Conservation (phyloP, 2,329 filamentous ascomycete genomes). For the Ophiostoma montium region DNA sequence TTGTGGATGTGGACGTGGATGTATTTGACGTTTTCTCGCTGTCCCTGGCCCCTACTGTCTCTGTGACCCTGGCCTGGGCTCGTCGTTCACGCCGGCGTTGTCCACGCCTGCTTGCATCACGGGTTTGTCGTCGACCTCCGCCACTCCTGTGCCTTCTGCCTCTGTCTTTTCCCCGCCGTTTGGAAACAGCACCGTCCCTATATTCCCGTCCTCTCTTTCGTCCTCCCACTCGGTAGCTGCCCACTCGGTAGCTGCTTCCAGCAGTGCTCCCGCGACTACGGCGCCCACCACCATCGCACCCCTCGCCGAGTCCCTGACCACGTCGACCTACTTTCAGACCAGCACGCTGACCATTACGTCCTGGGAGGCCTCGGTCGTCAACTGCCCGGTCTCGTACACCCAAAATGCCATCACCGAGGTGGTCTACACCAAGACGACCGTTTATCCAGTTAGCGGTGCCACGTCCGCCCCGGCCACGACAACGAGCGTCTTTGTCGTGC, state of each 20-base stretch:
- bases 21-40: constrained; percentile 14
- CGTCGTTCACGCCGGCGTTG: too few relatives aligned
- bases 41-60: constrained; percentile 17
- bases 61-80: constrained; percentile 18
- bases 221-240: too few relatives aligned
- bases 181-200: neutral
- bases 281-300: neutral
- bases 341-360: constrained; percentile 18
- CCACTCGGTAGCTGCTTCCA: neutral
- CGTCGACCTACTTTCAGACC: constrained; percentile 16
- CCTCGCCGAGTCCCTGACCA: constrained; percentile 8
- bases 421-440: constrained; percentile 15
- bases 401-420: constrained; percentile 18
- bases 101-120: too few relatives aligned
- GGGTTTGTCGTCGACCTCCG: neutral
- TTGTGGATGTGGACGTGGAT: constrained; percentile 16
- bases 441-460: constrained; percentile 15
- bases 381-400: constrained; percentile 20
- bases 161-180: neutral
- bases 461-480: neutral
- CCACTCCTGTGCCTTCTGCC: neutral
- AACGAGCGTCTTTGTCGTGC: constrained; percentile 3
- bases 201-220: too few relatives aligned
- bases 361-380: constrained; percentile 18
- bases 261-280: neutral